A percentile compares a stretch with the other conserved stretches of the same genome.
These are phyloP conservation scores for Nakazawaea sp. DNA, from an alignment of 805 yeast genomes.

Conservation along the genomic window DNA sequence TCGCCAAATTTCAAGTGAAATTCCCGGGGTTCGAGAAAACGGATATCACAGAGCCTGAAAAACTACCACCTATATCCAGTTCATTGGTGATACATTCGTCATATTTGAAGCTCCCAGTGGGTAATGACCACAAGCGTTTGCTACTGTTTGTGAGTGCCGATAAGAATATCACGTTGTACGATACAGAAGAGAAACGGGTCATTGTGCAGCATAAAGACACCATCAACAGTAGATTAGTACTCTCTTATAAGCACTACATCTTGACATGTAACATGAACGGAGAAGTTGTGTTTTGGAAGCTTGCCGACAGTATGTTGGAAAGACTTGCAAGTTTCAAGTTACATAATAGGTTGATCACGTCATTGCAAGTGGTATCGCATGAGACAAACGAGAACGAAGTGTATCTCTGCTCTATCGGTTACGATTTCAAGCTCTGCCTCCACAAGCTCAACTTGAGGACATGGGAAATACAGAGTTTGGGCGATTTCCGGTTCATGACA, in stretches of 20 bases:
- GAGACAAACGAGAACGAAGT: no score
- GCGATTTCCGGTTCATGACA: constrained; percentile 31
- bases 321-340: constrained; percentile 15
- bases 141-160: constrained; percentile 23
- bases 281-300: constrained; percentile 12
- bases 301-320: constrained; percentile 8
- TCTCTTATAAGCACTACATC: constrained; percentile 17
- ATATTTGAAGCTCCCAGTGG: constrained; percentile 11
- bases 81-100: constrained; percentile 20
- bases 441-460: constrained; percentile 21
- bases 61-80: background rate
- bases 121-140: constrained; percentile 3
- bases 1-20: constrained; percentile 13
- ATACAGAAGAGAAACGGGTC: constrained; percentile 14
- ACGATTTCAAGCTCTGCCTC: constrained; percentile 43
- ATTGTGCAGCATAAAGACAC: constrained; percentile 15
- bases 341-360: constrained; percentile 24
- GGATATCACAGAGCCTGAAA: constrained; percentile 13
- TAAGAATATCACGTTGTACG: constrained; percentile 18
- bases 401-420: constrained; percentile 56
- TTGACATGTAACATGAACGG: constrained; percentile 29
- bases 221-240: constrained; percentile 16
- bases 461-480: constrained; percentile 14
- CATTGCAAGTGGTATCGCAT: constrained; percentile 16
- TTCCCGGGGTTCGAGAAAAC: constrained; percentile 21